phyloP scores from a whole-genome alignment of 345 rosid genomes.

The Gossypium mustelinum region DNA sequence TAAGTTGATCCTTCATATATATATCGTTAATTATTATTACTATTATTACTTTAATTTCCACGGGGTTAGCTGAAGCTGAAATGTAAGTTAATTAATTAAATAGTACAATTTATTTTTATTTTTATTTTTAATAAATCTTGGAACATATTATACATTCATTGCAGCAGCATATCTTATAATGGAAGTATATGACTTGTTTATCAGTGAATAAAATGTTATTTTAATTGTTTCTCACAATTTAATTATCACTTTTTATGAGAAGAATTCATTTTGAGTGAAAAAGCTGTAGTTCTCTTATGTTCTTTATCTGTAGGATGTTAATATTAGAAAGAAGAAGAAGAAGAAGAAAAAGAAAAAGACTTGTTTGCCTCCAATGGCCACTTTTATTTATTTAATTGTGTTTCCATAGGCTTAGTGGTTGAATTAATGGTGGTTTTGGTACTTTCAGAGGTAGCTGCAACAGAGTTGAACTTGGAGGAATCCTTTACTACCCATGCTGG shows the following conservation, averaged over 20 bases:
- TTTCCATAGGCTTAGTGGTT: background rate
- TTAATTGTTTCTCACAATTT: background rate
- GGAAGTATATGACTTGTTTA: background rate
- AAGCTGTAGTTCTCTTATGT: background rate
- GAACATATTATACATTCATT: background rate
- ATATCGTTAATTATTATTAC: too few relatives aligned
- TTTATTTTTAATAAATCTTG: background rate
- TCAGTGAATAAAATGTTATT: background rate
- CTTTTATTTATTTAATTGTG: background rate
- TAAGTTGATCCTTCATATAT: background rate
- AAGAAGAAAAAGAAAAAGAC: background rate
- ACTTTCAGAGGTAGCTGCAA: constrained; percentile 55
- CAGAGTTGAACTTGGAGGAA: constrained; percentile 66
- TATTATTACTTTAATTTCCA: too few relatives aligned
- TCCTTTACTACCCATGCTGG: constrained; percentile 72
- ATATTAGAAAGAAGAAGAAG: background rate
- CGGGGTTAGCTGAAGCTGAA: background rate
- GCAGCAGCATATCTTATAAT: background rate
- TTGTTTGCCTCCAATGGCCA: background rate
- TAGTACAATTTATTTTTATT: background rate
- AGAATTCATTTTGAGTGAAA: background rate
- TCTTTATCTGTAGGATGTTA: background rate
- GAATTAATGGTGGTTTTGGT: constrained; percentile 5
- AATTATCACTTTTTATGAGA: background rate
- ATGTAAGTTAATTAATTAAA: background rate